A percentile compares a stretch with the other conserved stretches of the same genome.
These are phyloP conservation scores for Penicillium italicum DNA, from an alignment of 2,329 filamentous ascomycete species.

Conservation along the genomic window DNA sequence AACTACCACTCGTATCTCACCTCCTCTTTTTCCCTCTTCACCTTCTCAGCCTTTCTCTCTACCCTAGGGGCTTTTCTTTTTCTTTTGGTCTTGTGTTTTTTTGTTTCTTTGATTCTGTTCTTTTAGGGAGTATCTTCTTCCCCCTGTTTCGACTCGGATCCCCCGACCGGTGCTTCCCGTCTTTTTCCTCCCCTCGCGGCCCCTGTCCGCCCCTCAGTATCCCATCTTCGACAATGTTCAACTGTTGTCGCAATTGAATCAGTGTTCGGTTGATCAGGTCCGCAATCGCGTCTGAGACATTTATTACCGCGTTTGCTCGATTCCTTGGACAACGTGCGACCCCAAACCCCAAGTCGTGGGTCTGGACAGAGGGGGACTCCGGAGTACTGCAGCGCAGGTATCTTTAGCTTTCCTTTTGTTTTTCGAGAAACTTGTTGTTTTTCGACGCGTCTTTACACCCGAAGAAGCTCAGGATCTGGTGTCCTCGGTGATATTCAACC, in stretches of 20 bases:
- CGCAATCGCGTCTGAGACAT: constrained; percentile 26
- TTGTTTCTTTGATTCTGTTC: constrained; percentile 15
- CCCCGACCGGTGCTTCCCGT: constrained; percentile 19
- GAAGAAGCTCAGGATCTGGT: constrained; percentile 19
- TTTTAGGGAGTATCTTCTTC: constrained; percentile 1
- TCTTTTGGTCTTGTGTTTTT: constrained; percentile 17
- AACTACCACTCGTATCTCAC: constrained; percentile 17
- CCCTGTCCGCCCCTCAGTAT: constrained; percentile 26
- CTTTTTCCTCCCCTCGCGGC: constrained; percentile 26
- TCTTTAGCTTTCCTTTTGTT: constrained; percentile 17
- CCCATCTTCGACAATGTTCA: constrained; percentile 25
- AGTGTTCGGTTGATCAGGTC: constrained; percentile 12
- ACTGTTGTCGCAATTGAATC: constrained; percentile 17
- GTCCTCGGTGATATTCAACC: constrained; percentile 13
- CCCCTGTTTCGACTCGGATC: constrained; percentile 12
- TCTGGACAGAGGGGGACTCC: constrained; percentile 21
- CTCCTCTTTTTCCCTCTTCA: constrained; percentile 21
- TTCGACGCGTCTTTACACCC: constrained; percentile 16
- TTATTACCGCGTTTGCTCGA: constrained; percentile 23
- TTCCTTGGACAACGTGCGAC: constrained; percentile 23
- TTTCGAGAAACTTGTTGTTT: constrained; percentile 12
- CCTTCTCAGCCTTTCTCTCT: constrained; percentile 12
- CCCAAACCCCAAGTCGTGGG: constrained; percentile 19
- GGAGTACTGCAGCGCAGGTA: constrained; percentile 34
- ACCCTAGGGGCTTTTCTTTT: constrained; percentile 9